phyloP scores from a whole-genome alignment of 257 asterid genomes.

The Orobanche coerulescens region DNA sequence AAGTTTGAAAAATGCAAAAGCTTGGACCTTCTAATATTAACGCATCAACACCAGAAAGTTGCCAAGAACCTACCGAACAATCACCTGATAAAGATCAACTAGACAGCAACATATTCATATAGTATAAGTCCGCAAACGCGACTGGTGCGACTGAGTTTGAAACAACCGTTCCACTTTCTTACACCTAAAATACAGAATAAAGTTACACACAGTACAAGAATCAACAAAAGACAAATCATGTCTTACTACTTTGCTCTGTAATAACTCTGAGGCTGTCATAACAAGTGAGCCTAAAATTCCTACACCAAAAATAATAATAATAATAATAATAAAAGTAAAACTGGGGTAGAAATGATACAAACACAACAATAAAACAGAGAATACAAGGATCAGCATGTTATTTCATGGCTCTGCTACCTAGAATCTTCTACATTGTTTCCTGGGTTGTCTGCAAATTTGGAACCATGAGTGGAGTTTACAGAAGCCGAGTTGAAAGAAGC shows the following conservation, averaged over 20 bases:
- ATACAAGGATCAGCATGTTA: slow-evolving; percentile 40
- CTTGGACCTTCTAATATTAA: too few species aligned
- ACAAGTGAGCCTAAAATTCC: slow-evolving; percentile 35
- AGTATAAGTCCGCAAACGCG: too few species aligned
- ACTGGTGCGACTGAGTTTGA: too few species aligned
- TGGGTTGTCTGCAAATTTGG: slow-evolving; percentile 30
- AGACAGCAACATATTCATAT: too few species aligned
- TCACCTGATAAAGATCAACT: too few species aligned
- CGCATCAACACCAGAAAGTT: too few species aligned
- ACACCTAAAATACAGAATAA: slow-evolving; percentile 27
- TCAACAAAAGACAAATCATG: slow-evolving; percentile 22
- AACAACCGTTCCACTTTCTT: slow-evolving; percentile 27
- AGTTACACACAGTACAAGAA: slow-evolving; percentile 24
- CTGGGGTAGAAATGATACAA: slow-evolving; percentile 29
- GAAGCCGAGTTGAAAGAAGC: slow-evolving; percentile 41
- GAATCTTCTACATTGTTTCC: slow-evolving; percentile 40
- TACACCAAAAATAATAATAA: not conserved
- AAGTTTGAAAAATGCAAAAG: too few species aligned
- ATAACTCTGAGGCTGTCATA: slow-evolving; percentile 22
- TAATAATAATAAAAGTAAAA: slow-evolving; percentile 1
- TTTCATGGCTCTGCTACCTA: slow-evolving; percentile 48
- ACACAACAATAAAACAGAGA: slow-evolving; percentile 2
- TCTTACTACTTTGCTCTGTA: slow-evolving; percentile 23
- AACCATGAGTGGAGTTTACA: slow-evolving; percentile 32
- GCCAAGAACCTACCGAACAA: too few species aligned